Conservation (phyloP, 1,284 basidiomycete species). For the Austroboletus niveus region DNA sequence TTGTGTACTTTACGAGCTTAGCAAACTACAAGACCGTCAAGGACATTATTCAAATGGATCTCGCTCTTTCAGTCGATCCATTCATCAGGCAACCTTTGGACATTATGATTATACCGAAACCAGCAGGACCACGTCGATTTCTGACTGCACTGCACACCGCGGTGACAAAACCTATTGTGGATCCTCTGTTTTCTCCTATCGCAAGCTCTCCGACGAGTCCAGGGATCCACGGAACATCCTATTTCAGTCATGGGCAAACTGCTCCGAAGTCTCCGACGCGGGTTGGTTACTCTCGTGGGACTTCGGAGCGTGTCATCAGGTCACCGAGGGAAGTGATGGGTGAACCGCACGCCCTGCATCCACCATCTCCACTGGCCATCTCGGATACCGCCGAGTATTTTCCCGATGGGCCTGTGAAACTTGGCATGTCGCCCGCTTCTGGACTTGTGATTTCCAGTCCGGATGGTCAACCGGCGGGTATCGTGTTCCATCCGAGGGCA, state of each 20-base stretch:
- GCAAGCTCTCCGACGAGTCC: conserved; percentile 87
- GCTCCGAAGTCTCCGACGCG: conserved; percentile 40
- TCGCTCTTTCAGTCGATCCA: conserved; percentile 43
- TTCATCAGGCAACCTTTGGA: conserved; percentile 58
- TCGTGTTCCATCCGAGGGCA: conserved; percentile 86
- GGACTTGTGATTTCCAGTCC: conserved; percentile 91
- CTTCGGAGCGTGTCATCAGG: conserved; percentile 57
- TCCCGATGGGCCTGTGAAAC: conserved; percentile 64
- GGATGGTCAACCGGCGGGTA: conserved; percentile 89
- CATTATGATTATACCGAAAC: conserved; percentile 93
- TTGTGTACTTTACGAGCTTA: conserved; percentile 90
- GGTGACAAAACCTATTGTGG: conserved; percentile 78
- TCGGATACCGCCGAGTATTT: conserved; percentile 88
- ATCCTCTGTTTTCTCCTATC: conserved; percentile 88
- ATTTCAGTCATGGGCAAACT: conserved; percentile 40
- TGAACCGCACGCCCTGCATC: conserved; percentile 43
- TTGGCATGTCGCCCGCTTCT: conserved; percentile 76
- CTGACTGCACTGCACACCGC: conserved; percentile 88
- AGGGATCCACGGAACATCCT: conserved; percentile 41
- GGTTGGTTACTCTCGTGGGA: conserved; percentile 49
- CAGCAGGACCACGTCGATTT: conserved; percentile 88
- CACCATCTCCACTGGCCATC: conserved; percentile 71
- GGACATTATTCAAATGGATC: conserved; percentile 75
- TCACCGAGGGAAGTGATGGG: conserved; percentile 49
- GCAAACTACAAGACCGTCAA: conserved; percentile 85